These are phyloP conservation scores for Tubosaeta sp. DNA, from an alignment of 768 basidiomycete genomes.

Conservation along the genomic window DNA sequence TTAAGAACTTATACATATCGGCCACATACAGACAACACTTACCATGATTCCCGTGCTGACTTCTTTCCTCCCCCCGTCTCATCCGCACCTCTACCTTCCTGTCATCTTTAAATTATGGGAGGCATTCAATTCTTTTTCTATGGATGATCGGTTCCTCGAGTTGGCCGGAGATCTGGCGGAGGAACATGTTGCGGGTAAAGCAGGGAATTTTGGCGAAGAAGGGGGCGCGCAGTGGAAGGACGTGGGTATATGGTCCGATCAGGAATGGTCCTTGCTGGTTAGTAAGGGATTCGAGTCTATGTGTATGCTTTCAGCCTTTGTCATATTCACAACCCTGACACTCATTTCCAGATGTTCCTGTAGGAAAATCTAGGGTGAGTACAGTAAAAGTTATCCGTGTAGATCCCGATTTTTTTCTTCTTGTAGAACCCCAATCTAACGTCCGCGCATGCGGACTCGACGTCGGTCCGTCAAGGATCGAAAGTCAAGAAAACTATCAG, in stretches of 20 bases:
- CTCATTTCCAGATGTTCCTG: constrained; percentile 32
- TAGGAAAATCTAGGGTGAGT: constrained; percentile 61
- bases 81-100: constrained; percentile 66
- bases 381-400: neutral
- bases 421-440: constrained; percentile 59
- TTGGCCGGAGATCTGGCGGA: constrained; percentile 66
- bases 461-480: constrained; percentile 50
- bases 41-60: constrained; percentile 74
- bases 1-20: constrained; percentile 1
- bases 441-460: constrained; percentile 63
- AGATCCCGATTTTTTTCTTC: constrained; percentile 1
- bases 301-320: constrained; percentile 41
- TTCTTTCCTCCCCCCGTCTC: constrained; percentile 70
- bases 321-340: constrained; percentile 36
- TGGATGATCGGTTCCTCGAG: constrained; percentile 75
- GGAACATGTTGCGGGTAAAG: constrained; percentile 64
- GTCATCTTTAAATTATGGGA: constrained; percentile 74
- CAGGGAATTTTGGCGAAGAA: constrained; percentile 49
- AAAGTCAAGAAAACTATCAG: constrained; percentile 69
- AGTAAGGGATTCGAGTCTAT: constrained; percentile 79
- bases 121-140: constrained; percentile 65
- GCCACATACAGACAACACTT: constrained; percentile 49
- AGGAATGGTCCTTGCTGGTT: constrained; percentile 79
- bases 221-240: constrained; percentile 68
- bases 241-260: constrained; percentile 84